These are phyloP conservation scores for Aspergillus hancockii DNA, from an alignment of 495 filamentous ascomycete genomes.

Conservation along the genomic window DNA sequence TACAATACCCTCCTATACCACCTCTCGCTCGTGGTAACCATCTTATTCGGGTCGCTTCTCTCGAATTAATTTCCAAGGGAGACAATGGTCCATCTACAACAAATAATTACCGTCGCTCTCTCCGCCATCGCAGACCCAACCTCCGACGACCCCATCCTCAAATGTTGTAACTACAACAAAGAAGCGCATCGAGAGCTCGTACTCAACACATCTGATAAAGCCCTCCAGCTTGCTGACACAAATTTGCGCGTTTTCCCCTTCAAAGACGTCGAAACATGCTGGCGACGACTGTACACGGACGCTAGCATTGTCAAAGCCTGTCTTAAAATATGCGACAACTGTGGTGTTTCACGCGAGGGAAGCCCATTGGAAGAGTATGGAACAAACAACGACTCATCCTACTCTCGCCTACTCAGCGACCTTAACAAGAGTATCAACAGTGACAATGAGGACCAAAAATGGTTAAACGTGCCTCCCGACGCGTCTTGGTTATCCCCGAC, in stretches of 20 bases:
- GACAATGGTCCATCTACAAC: constrained; percentile 20
- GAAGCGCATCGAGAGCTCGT: constrained; percentile 33
- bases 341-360: constrained; percentile 12
- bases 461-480: constrained; percentile 11
- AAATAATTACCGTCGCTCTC: constrained; percentile 26
- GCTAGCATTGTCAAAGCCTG: constrained; percentile 67
- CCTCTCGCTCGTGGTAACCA: background rate
- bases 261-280: constrained; percentile 70
- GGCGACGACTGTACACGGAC: constrained; percentile 78
- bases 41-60: background rate
- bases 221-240: constrained; percentile 49
- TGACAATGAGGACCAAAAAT: background rate
- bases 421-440: constrained; percentile 5
- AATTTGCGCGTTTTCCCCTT: constrained; percentile 78
- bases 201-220: constrained; percentile 32
- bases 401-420: constrained; percentile 18
- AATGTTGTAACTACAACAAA: constrained; percentile 33
- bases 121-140: constrained; percentile 31
- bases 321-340: constrained; percentile 33
- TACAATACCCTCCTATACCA: background rate
- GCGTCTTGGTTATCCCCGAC: constrained; percentile 42
- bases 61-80: background rate
- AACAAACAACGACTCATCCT: background rate
- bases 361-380: background rate
- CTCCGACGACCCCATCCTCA: constrained; percentile 44